Evolutionary conservation across 1,284 basidiomycete genomes (phyloP).

Genomic region (Moniliella sp.): DNA sequence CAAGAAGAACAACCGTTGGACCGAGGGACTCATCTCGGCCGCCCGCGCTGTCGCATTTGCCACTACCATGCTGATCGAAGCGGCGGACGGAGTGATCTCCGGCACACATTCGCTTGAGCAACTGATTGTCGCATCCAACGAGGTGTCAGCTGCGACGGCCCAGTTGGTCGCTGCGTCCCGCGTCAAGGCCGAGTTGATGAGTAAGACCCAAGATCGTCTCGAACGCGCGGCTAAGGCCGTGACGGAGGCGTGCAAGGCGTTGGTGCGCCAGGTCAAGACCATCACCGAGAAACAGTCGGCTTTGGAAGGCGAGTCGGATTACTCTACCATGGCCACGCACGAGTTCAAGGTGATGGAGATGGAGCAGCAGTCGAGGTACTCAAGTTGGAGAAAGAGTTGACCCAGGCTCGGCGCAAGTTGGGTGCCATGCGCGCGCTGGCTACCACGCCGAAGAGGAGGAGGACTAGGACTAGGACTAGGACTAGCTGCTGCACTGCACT

Average conservation of each 20-base stretch:
- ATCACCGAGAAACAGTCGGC: slow-evolving; percentile 61
- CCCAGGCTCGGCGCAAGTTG: slow-evolving; percentile 26
- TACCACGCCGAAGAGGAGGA: slow-evolving; percentile 28
- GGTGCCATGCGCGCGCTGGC: slow-evolving; percentile 16
- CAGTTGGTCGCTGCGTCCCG: slow-evolving; percentile 94
- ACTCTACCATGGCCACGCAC: slow-evolving; percentile 69
- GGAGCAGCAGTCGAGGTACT: slow-evolving; percentile 91
- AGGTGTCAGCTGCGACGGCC: slow-evolving; percentile 84
- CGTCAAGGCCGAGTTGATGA: slow-evolving; percentile 95
- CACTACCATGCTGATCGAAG: slow-evolving; percentile 86
- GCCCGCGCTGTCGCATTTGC: slow-evolving; percentile 93
- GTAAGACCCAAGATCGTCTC: slow-evolving; percentile 83
- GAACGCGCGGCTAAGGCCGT: slow-evolving; percentile 93
- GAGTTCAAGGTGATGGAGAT: slow-evolving; percentile 61
- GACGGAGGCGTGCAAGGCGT: slow-evolving; percentile 88
- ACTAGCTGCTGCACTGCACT: no score
- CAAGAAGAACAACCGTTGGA: slow-evolving; percentile 99
- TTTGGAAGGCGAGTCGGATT: slow-evolving; percentile 58
- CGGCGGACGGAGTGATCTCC: slow-evolving; percentile 84
- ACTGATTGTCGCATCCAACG: slow-evolving; percentile 94
- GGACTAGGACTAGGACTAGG: not conserved
- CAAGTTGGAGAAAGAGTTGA: slow-evolving; percentile 82
- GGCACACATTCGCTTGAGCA: slow-evolving; percentile 93
- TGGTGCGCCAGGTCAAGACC: slow-evolving; percentile 87
- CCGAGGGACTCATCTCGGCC: slow-evolving; percentile 90